These are phyloP conservation scores for Termitomyces eurrhizus DNA, from an alignment of 768 basidiomycete genomes.

Conservation along the genomic window DNA sequence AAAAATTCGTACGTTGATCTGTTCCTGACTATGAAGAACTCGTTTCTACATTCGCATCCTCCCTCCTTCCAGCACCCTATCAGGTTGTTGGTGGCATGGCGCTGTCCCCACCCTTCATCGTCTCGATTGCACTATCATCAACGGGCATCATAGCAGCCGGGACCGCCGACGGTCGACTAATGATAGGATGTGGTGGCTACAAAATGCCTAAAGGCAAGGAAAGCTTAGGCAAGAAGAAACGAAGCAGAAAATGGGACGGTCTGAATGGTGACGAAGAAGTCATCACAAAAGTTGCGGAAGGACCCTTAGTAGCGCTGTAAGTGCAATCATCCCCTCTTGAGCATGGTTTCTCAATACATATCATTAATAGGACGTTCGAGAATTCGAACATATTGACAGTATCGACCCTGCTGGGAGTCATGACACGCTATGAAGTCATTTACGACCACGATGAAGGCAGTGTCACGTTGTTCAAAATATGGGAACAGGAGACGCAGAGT, in stretches of 20 bases:
- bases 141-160: conserved; percentile 64
- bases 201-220: conserved; percentile 28
- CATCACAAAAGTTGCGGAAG: conserved; percentile 55
- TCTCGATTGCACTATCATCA: conserved; percentile 55
- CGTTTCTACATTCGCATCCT: conserved; percentile 2
- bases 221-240: conserved; percentile 40
- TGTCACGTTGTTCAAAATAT: conserved; percentile 39
- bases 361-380: conserved; percentile 44
- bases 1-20: conserved; percentile 47
- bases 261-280: conserved; percentile 44
- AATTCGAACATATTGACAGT: conserved; percentile 41
- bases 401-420: conserved; percentile 59
- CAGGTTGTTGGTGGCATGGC: conserved; percentile 45
- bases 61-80: conserved; percentile 28
- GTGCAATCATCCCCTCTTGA: conserved; percentile 16
- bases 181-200: conserved; percentile 67
- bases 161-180: conserved; percentile 72
- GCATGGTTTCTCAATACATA: background rate
- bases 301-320: conserved; percentile 72
- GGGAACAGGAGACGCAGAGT: conserved; percentile 39
- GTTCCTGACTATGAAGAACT: background rate
- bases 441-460: conserved; percentile 33
- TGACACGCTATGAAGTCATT: conserved; percentile 46
- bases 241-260: conserved; percentile 71
- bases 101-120: conserved; percentile 73